A percentile compares a stretch with the other conserved stretches of the same genome.
Evolutionary conservation across 805 yeast species (phyloP).

Genomic region (Wickerhamomyces mucosus): DNA sequence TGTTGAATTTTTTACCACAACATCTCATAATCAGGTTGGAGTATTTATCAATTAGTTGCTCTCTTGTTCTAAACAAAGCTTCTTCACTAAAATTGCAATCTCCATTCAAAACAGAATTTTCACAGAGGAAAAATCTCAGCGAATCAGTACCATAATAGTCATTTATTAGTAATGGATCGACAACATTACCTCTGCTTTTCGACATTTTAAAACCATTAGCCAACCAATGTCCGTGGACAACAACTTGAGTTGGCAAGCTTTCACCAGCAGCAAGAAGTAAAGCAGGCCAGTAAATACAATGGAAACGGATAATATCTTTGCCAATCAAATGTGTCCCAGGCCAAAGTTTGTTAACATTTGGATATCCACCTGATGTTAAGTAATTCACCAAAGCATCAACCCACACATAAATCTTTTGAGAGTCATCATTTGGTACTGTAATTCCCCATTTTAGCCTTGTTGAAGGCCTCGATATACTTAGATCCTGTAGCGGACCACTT

Average conservation of each 20-base stretch:
- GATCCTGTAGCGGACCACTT: slow-evolving; percentile 41
- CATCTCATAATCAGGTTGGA: slow-evolving; percentile 72
- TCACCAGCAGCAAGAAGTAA: slow-evolving; percentile 76
- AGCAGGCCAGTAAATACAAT: slow-evolving; percentile 91
- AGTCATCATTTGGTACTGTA: slow-evolving; percentile 67
- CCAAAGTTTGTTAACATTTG: slow-evolving; percentile 20
- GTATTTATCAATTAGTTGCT: slow-evolving; percentile 68
- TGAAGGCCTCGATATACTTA: slow-evolving; percentile 82
- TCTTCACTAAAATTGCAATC: slow-evolving; percentile 75
- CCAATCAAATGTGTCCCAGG: slow-evolving; percentile 68
- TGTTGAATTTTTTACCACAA: slow-evolving; percentile 60
- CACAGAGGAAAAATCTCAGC: slow-evolving; percentile 65
- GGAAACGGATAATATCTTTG: slow-evolving; percentile 84
- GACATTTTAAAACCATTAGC: slow-evolving; percentile 89
- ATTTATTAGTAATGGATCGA: slow-evolving; percentile 70
- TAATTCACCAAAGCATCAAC: slow-evolving; percentile 89
- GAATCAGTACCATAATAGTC: slow-evolving; percentile 62
- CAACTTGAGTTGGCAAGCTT: slow-evolving; percentile 58
- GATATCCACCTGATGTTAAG: slow-evolving; percentile 61
- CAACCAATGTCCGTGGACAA: slow-evolving; percentile 94
- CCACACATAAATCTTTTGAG: slow-evolving; percentile 91
- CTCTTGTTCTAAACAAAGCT: slow-evolving; percentile 42
- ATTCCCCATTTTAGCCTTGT: slow-evolving; percentile 83
- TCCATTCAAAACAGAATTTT: slow-evolving; percentile 60
- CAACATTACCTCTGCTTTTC: slow-evolving; percentile 86